These are phyloP conservation scores for Pythium rishiriense DNA, from an alignment of 352 stramenopile genomes.

Conservation along the genomic window DNA sequence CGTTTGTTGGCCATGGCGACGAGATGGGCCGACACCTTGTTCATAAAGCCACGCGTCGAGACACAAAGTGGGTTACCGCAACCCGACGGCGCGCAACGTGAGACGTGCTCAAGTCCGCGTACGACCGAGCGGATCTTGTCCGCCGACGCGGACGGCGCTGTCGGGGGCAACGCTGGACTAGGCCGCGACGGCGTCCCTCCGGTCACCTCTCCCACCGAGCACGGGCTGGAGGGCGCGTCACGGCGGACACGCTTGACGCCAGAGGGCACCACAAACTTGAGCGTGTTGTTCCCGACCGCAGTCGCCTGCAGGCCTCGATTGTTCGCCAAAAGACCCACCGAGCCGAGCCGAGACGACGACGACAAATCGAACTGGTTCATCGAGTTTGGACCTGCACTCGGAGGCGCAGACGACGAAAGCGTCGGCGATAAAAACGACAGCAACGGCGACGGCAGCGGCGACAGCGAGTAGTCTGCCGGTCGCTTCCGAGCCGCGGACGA, in stretches of 20 bases:
- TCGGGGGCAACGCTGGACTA: constrained; percentile 3
- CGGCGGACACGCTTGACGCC: constrained; percentile 23
- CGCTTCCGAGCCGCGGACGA: constrained; percentile 18
- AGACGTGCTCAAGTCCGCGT: constrained; percentile 29
- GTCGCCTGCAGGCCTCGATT: neutral
- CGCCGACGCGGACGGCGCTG: constrained; percentile 13
- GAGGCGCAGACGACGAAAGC: neutral
- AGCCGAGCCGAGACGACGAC: neutral
- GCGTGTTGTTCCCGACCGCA: constrained; percentile 20
- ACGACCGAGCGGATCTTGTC: constrained; percentile 34
- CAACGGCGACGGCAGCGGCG: constrained; percentile 26
- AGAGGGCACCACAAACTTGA: constrained; percentile 27
- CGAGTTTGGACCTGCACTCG: neutral
- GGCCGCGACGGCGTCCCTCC: neutral
- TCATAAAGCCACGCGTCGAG: constrained; percentile 29
- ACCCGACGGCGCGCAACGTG: constrained; percentile 21
- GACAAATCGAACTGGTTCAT: constrained; percentile 20
- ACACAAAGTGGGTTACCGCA: constrained; percentile 32
- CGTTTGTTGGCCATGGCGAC: constrained; percentile 25
- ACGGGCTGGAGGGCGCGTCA: constrained; percentile 18
- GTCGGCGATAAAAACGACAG: constrained; percentile 23
- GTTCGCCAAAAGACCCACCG: neutral
- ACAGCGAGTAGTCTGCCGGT: constrained; percentile 20
- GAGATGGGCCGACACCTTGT: constrained; percentile 31
- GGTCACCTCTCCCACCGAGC: constrained; percentile 21